Percentiles rank a stretch among this genome's conserved stretches.
phyloP scores from a whole-genome alignment of 768 basidiomycete species.

The Tephrocybe sp. region DNA sequence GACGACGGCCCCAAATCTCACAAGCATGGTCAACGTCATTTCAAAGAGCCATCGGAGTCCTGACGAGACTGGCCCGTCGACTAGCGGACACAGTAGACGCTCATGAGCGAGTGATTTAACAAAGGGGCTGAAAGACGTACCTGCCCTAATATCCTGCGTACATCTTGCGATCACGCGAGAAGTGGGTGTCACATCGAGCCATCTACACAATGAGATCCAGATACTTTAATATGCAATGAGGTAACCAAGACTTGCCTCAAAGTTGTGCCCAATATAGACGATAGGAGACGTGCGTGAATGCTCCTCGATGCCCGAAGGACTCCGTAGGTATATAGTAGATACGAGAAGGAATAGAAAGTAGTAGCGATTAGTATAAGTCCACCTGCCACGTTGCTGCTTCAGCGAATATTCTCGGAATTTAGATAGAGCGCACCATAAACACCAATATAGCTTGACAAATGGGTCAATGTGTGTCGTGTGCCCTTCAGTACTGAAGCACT shows the following conservation, averaged over 20 bases:
- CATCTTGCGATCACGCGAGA: conserved; percentile 63
- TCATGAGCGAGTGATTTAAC: conserved; percentile 15
- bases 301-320: conserved; percentile 50
- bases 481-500: conserved; percentile 21
- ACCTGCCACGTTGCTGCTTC: conserved; percentile 13
- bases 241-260: conserved; percentile 44
- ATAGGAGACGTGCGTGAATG: conserved; percentile 53
- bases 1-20: conserved; percentile 44
- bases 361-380: conserved; percentile 32
- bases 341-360: conserved; percentile 31
- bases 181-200: conserved; percentile 45
- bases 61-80: conserved; percentile 46
- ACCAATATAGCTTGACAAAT: conserved; percentile 44
- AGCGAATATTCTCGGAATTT: not conserved
- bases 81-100: conserved; percentile 30
- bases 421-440: conserved; percentile 30
- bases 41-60: conserved; percentile 27
- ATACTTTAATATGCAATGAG: not conserved
- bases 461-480: not conserved
- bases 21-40: conserved; percentile 34
- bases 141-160: conserved; percentile 62
- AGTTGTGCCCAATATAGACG: conserved; percentile 59
- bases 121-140: conserved; percentile 18
- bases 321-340: conserved; percentile 45
- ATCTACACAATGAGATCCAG: conserved; percentile 32